These are phyloP conservation scores for Anaeromyces robustus DNA, from an alignment of 192 early-diverging fungal species.

Conservation along the genomic window DNA sequence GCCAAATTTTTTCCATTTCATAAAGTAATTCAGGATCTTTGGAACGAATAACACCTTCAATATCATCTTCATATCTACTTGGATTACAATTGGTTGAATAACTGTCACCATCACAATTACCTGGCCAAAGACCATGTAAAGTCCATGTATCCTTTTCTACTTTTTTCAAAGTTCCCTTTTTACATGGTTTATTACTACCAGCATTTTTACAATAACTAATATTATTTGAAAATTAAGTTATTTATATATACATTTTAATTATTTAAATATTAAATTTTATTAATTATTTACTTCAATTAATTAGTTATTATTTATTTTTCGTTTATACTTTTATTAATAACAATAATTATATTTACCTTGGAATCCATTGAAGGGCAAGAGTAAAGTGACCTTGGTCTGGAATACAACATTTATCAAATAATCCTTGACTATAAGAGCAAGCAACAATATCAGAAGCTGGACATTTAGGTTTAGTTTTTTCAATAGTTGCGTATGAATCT, in stretches of 20 bases:
- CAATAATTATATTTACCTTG: not conserved
- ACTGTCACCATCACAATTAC: slow-evolving; percentile 36
- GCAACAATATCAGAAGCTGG: not conserved
- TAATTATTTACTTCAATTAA: too few relatives aligned
- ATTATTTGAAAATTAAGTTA: not conserved
- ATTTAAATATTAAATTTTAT: not conserved
- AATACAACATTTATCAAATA: slow-evolving; percentile 26
- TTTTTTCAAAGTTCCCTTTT: slow-evolving; percentile 41
- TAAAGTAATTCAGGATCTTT: slow-evolving; percentile 15
- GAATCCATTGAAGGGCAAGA: slow-evolving; percentile 19
- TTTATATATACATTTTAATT: too few relatives aligned
- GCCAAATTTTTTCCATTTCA: slow-evolving; percentile 48
- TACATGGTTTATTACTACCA: not conserved
- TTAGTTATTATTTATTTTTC: too few relatives aligned
- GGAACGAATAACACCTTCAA: slow-evolving; percentile 29
- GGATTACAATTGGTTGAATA: slow-evolving; percentile 42
- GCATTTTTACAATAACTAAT: not conserved
- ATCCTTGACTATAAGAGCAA: not conserved
- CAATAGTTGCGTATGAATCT: too few relatives aligned
- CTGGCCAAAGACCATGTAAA: slow-evolving; percentile 68
- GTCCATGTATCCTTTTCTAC: slow-evolving; percentile 45
- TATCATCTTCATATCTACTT: slow-evolving; percentile 29
- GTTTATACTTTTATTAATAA: too few relatives aligned
- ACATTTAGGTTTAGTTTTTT: not conserved
- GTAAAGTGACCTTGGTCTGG: slow-evolving; percentile 29